Percentiles rank a stretch among this genome's conserved stretches.
These are phyloP conservation scores for Ulmus americana DNA, from an alignment of 331 rosid genomes.

Conservation along the genomic window DNA sequence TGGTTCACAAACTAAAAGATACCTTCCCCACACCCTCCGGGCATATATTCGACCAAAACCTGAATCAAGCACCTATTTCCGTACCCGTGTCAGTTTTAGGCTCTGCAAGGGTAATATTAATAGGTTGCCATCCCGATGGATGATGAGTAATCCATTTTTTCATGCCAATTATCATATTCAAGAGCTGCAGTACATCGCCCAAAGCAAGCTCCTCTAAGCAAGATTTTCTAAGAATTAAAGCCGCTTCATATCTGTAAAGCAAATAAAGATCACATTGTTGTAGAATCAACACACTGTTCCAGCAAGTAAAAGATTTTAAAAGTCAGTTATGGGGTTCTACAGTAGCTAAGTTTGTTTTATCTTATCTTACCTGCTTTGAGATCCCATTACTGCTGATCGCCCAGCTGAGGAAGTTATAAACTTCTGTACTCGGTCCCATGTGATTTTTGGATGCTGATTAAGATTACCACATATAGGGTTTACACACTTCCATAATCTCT, in stretches of 20 bases:
- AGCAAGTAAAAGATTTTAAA: background rate
- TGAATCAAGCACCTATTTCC: slow-evolving; percentile 26
- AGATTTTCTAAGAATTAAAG: slow-evolving; percentile 38
- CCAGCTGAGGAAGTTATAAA: slow-evolving; percentile 57
- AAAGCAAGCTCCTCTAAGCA: slow-evolving; percentile 54
- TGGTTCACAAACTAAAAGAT: slow-evolving; percentile 18
- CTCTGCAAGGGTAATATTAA: slow-evolving; percentile 40
- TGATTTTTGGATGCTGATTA: slow-evolving; percentile 34
- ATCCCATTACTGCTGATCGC: slow-evolving; percentile 43
- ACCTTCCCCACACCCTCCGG: slow-evolving; percentile 18
- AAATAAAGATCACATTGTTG: slow-evolving; percentile 2
- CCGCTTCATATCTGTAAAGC: slow-evolving; percentile 62
- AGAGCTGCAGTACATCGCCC: slow-evolving; percentile 57
- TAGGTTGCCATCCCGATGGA: slow-evolving; percentile 75
- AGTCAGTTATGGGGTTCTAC: background rate
- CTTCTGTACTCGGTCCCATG: slow-evolving; percentile 46
- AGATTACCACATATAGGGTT: slow-evolving; percentile 44
- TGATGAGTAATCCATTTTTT: slow-evolving; percentile 70
- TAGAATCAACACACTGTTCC: slow-evolving; percentile 1
- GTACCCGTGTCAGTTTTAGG: slow-evolving; percentile 20
- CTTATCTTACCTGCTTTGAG: slow-evolving; percentile 60
- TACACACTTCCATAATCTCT: slow-evolving; percentile 62
- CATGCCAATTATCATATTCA: slow-evolving; percentile 44
- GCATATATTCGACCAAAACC: slow-evolving; percentile 9
- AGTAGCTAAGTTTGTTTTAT: slow-evolving; percentile 12